phyloP scores from a whole-genome alignment of 345 rosid species.

The Passiflora organensis region DNA sequence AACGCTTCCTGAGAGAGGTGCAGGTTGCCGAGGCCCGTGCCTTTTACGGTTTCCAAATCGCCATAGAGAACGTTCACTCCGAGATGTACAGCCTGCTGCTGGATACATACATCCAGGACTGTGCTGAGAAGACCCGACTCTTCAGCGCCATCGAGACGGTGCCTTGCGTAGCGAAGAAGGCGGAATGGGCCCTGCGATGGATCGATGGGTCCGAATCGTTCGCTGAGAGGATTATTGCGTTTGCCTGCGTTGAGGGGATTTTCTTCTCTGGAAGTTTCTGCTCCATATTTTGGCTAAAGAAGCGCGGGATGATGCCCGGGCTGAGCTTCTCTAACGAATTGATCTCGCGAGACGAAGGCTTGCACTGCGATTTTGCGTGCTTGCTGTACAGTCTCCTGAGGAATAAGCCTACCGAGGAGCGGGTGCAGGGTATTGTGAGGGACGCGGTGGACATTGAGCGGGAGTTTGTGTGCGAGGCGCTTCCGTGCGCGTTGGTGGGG shows the following conservation, averaged over 20 bases:
- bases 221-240: conserved; percentile 72
- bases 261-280: conserved; percentile 95
- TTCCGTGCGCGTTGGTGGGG: conserved; percentile 83
- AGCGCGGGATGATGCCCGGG: conserved; percentile 92
- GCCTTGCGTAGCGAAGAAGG: conserved; percentile 74
- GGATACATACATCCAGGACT: conserved; percentile 84
- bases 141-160: conserved; percentile 72
- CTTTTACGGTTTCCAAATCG: conserved; percentile 94
- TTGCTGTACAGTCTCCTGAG: conserved; percentile 51
- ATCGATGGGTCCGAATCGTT: conserved; percentile 75
- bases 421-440: conserved; percentile 58
- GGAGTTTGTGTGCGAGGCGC: conserved; percentile 91
- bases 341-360: conserved; percentile 89
- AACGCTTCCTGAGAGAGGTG: conserved; percentile 91
- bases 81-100: conserved; percentile 94
- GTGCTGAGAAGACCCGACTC: conserved; percentile 47
- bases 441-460: conserved; percentile 87
- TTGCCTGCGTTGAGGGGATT: conserved; percentile 95
- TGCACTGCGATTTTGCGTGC: conserved; percentile 95
- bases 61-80: conserved; percentile 91
- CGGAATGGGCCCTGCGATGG: conserved; percentile 76
- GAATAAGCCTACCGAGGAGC: conserved; percentile 58
- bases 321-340: conserved; percentile 89
- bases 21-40: conserved; percentile 94
- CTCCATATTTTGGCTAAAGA: conserved; percentile 85